Conservation (phyloP, 1,284 basidiomycete genomes). For the Takashimella koratensis region DNA sequence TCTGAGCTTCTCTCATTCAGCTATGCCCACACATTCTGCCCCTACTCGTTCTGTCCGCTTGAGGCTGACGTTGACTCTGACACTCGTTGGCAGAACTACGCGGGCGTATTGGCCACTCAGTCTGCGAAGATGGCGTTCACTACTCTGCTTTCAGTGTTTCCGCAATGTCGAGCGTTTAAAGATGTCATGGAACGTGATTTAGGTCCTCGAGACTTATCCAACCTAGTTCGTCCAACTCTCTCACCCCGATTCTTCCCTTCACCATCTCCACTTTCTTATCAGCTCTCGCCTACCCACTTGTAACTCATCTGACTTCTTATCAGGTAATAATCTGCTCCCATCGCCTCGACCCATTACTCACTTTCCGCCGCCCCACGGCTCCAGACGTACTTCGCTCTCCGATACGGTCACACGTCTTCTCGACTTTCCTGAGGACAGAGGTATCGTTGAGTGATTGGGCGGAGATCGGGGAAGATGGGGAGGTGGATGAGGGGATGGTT, state of each 20-base stretch:
- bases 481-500: conserved; percentile 13
- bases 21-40: too few species aligned
- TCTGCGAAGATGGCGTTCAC: conserved; percentile 63
- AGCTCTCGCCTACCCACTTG: conserved; percentile 7
- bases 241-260: conserved; percentile 67
- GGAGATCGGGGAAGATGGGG: conserved; percentile 11
- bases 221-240: conserved; percentile 55
- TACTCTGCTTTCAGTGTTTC: conserved; percentile 66
- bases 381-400: conserved; percentile 34
- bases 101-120: conserved; percentile 61
- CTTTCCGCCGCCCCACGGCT: conserved; percentile 58
- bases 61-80: conserved; percentile 2
- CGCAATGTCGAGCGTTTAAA: conserved; percentile 73
- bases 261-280: conserved; percentile 58
- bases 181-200: conserved; percentile 54
- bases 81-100: conserved; percentile 64
- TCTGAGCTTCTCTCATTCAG: too few species aligned
- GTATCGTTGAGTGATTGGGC: conserved; percentile 16
- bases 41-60: too few species aligned
- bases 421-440: conserved; percentile 30
- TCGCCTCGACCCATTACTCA: conserved; percentile 57
- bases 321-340: conserved; percentile 12
- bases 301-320: too few species aligned
- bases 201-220: conserved; percentile 35
- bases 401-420: conserved; percentile 32